phyloP scores from a whole-genome alignment of 2,329 filamentous ascomycete species.

The Coleophoma cylindrospora region DNA sequence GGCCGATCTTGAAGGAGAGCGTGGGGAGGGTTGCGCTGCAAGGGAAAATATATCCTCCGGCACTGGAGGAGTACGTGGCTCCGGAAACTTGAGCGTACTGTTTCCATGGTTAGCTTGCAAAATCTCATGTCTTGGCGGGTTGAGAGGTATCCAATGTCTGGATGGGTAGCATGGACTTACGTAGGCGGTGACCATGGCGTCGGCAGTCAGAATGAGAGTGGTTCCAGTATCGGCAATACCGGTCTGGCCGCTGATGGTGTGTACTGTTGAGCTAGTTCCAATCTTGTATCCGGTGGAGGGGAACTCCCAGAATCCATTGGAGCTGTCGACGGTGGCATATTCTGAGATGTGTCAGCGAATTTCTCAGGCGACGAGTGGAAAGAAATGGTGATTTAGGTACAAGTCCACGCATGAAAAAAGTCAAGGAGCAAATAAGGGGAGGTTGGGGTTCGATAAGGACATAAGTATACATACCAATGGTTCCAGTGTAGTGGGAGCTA shows the following conservation, averaged over 20 bases:
- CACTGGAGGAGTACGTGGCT: conserved; percentile 18
- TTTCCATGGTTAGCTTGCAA: no score
- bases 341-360: conserved; percentile 8
- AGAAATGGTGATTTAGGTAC: no score
- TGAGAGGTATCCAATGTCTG: no score
- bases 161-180: no score
- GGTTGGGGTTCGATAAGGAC: no score
- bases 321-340: conserved; percentile 40
- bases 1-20: conserved; percentile 28
- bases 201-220: conserved; percentile 31
- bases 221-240: conserved; percentile 36
- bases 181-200: conserved; percentile 28
- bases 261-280: conserved; percentile 31
- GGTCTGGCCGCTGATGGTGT: conserved; percentile 30
- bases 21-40: conserved; percentile 28
- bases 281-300: conserved; percentile 43
- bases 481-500: conserved; percentile 43
- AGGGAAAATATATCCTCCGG: conserved; percentile 30
- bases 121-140: no score
- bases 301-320: conserved; percentile 50
- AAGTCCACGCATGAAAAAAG: no score
- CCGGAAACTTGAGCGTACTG: conserved; percentile 26
- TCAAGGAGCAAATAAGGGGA: no score
- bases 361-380: no score
- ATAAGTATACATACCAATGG: conserved; percentile 24